Base-by-base conservation (phyloP, 768 basidiomycete genomes). In the Boletus bicolor region DNA sequence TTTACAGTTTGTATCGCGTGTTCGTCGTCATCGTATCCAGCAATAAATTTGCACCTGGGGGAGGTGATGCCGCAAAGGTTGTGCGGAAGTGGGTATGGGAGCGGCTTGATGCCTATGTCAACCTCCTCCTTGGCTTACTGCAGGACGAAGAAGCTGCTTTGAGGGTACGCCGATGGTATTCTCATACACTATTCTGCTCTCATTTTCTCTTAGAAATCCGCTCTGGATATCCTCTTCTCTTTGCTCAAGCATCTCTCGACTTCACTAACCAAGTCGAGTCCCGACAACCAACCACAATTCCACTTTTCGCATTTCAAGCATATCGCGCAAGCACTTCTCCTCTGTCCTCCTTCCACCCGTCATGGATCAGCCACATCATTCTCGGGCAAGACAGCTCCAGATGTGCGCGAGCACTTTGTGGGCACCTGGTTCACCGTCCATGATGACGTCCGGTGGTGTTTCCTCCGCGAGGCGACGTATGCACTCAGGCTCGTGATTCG, bases 401-500 rank as follows among this genome's bases (percentile, higher is more conserved):
- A 89, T 54, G 83, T 91, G 4, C 73, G 85, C 26, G 74, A 82
- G 42, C 71, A 78, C 11, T 91, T 93, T 63, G 74, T 85, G 51
- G 79, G 81, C 45, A 85, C 80, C 14, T 94, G 87, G 85, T 79
- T 91, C 62, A 85, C 83, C 59, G 82, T 88, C 12, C 66, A 89
- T 67, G 89, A 92, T 64, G 93, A 96, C 64, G 75, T 95, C 34
- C 82, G 93, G 55, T 95, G 89, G 89, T 91, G 89, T 75, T 93
- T 93, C 75, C 78, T 96, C 35, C 81, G 87, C 42, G 89, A 93
- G 64, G 77, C 88, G 52, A 81, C 77, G 91, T 89, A 70, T 55
- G 81, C 35, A 19, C 24, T 51, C n/a, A 21, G 45, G 17, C 19
- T 54, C 38, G 41, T 43, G 41, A 47, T 44, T 32, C 10, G 5